Percentiles rank a stretch among this genome's conserved stretches.
Evolutionary conservation across 352 stramenopile species (phyloP).

Genomic region (Peronospora farinosa): DNA sequence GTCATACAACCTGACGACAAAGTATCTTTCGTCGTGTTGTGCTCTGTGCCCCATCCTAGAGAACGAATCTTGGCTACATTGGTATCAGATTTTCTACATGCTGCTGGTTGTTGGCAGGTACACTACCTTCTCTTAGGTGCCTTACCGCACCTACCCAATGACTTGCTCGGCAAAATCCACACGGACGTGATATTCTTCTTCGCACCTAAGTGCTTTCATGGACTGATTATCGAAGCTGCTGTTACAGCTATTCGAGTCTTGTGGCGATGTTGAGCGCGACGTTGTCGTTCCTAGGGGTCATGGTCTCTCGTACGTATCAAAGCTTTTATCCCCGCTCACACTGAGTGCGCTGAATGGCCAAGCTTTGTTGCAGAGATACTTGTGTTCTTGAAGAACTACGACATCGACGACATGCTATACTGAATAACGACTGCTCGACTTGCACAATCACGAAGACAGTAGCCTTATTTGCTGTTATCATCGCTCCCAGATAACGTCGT

Average conservation of each 20-base stretch:
- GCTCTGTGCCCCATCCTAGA: neutral
- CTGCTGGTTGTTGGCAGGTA: slow-evolving; percentile 53
- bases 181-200: too few relatives aligned
- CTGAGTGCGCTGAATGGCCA: neutral
- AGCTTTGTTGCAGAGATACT: slow-evolving; percentile 32
- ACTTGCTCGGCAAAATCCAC: slow-evolving; percentile 22
- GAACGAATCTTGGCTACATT: neutral
- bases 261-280: too few relatives aligned
- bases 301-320: slow-evolving; percentile 34
- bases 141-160: slow-evolving; percentile 39
- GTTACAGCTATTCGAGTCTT: too few relatives aligned
- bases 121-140: slow-evolving; percentile 43
- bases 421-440: slow-evolving; percentile 20
- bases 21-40: slow-evolving; percentile 24
- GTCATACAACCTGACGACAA: slow-evolving; percentile 14
- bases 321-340: neutral
- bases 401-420: slow-evolving; percentile 42
- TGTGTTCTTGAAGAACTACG: slow-evolving; percentile 52
- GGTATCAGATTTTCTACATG: too few relatives aligned
- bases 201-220: too few relatives aligned
- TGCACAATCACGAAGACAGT: slow-evolving; percentile 47
- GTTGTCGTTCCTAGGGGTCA: slow-evolving; percentile 35
- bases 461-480: neutral
- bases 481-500: neutral
- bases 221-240: neutral